phyloP scores from a whole-genome alignment of 805 yeast species.

The Lachancea sp. region DNA sequence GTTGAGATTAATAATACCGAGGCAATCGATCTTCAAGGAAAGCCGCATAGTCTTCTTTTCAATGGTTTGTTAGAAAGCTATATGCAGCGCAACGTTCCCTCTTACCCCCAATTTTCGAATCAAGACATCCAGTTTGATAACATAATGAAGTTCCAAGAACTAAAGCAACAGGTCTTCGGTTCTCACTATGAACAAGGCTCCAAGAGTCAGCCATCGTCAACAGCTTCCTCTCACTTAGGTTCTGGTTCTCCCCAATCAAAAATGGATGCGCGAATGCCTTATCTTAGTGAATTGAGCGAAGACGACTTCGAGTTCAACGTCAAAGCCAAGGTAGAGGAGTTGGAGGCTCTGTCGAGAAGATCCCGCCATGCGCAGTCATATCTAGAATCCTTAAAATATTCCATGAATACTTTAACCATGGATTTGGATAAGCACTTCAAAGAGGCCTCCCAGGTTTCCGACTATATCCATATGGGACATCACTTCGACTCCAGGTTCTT shows the following conservation, averaged over 20 bases:
- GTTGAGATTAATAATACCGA: slow-evolving; percentile 1
- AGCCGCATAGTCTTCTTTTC: slow-evolving; percentile 9
- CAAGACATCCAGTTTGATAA: slow-evolving; percentile 7
- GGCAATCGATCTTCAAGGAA: not conserved
- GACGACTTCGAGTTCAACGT: slow-evolving; percentile 27
- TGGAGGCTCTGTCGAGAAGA: slow-evolving; percentile 22
- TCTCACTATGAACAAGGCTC: not conserved
- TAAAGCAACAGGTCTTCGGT: not conserved
- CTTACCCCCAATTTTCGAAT: slow-evolving; percentile 2
- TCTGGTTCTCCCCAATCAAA: not conserved
- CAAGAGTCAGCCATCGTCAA: not conserved
- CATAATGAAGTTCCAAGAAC: slow-evolving; percentile 5
- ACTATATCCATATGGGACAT: slow-evolving; percentile 23
- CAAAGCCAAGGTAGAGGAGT: slow-evolving; percentile 19
- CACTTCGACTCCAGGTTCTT: slow-evolving; percentile 61
- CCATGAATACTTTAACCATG: slow-evolving; percentile 28
- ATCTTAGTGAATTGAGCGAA: slow-evolving; percentile 7
- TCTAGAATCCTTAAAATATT: slow-evolving; percentile 31
- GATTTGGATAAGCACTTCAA: slow-evolving; percentile 37
- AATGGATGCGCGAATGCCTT: slow-evolving; percentile 3
- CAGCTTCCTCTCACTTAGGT: not conserved
- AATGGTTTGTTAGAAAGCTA: slow-evolving; percentile 10
- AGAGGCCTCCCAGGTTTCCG: slow-evolving; percentile 24
- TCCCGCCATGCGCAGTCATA: slow-evolving; percentile 28
- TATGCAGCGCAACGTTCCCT: slow-evolving; percentile 4